Evolutionary conservation across 2,329 filamentous ascomycete species (phyloP), one percentile per base, ranked within the genome.

Genomic region (Aspergillus transmontanensis): DNA sequence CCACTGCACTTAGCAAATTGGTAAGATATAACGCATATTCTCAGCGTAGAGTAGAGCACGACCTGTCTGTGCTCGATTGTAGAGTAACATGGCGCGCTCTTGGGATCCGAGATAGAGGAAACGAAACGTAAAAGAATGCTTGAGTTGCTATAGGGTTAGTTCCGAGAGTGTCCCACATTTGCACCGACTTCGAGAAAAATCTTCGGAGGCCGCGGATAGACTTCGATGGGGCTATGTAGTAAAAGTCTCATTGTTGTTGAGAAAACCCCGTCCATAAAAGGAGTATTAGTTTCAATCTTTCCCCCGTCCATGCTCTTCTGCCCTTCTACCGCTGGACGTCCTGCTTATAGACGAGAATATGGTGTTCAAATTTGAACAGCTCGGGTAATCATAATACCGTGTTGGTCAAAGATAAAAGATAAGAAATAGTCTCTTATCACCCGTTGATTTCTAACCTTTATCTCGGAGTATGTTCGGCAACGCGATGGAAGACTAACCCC

Each of bases 11-110:
- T 14, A 10, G 21, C 19, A 36, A 36, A 54, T 32, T 32, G 5
- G 19, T 54, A 12, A 32, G 21, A 54, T 16, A 3, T 26, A 11
- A 14, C 30, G 51, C 51, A 36, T 36, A 6, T 54, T 28, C 16
- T 36, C 51, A 11, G 51, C 51, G 28, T 54, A 54, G 23, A 54
- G 30, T 12, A 54, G 51, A 54, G 51, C 19, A 54, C 51, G 50
- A 5, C 4, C 4, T 23, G 51, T 19, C 51, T 36, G 51, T 54
- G 30, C 51, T 26, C 16, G 46, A 50, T 50, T 50, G 26, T 54
- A 54, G 51, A 36, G 30, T 34, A 36, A 36, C 32, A 54, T 34
- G 51, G 19, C n/a, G 30, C 16, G 51, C 14, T 36, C 16, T 54
- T 36, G 19, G 51, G 30, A 36, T 54, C 19, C 10, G 11, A 6